Evolutionary conservation across 225 moss, liverwort and hornwort species (phyloP), one percentile per base, ranked within the genome.

Genomic region (Marchantia paleacea): DNA sequence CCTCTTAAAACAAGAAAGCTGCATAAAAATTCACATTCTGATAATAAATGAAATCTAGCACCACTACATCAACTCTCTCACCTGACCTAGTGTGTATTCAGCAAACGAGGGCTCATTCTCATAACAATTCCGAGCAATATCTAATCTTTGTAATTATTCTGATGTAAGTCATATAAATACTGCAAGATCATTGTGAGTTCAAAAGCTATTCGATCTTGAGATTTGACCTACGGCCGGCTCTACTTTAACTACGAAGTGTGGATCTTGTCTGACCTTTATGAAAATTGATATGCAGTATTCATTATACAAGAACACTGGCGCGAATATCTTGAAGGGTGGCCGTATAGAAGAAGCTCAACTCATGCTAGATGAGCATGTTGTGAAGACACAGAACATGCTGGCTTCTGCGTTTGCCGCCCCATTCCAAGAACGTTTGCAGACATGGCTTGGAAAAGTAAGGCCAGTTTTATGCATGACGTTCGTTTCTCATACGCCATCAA

Each of bases 311-410:
- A 91, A 81, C 10, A 93, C 93, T 0, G 90, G 93, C 52, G 86
- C 93, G 58, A 89, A 91, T n/a, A 95, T 95, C 12, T 81, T 95
- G 12, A 95, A 95, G 81, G 95, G 95, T 50, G 93, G 95, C 6
- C 93, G 93, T 24, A 90, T 92, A 68, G 95, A 95, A 86, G 95
- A 95, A 22, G 93, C 93, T 48, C 92, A 95, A 82, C 85, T 95
- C 10, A 81, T 93, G 73, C 73, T 95, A 0, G 95, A 95, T 16
- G 93, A 95, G 74, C 93, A 95, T 14, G 84, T 95, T 67, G 91
- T 95, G 0, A 95, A 95, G 57, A 91, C 93, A 26, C 95, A 95
- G 78, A 95, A 95, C 61, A 95, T 95, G 93, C 69, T 95, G 75
- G 89, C 95, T 72, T 95, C 93, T 75, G 91, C 91, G 31, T 95